Evolutionary conservation across 345 rosid genomes (phyloP), one percentile per base, ranked within the genome.

Genomic region (Angophora floribunda): DNA sequence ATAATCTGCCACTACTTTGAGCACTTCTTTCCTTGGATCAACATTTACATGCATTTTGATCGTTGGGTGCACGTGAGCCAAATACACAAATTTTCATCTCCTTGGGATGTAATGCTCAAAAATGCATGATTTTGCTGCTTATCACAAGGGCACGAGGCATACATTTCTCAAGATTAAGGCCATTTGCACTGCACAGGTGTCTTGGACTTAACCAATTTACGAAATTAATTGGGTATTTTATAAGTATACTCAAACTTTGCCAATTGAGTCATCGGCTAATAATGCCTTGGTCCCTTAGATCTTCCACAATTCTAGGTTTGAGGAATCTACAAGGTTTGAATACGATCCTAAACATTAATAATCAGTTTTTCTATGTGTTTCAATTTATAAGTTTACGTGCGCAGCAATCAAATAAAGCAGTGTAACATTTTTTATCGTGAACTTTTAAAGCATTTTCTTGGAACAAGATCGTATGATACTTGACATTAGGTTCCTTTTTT

Each of bases 11-110:
- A 59, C 65, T 59, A 59, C 26, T 59, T 10, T 26, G 14, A 59
- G 24, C 30, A 59, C 0, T 0, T 7, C 3, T 28, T 12, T 26
- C 32, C 32, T 59, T 15, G 6, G 12, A 59, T 59, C 0, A 26
- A 12, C 15, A 30, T 26, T 59, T 59, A 0, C 67, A 26, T 59
- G 67, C 30, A 59, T 59, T 59, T 59, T 59, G 15, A 26, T 26
- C 15, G 7, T 13, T 6, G 32, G 28, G 30, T 26, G 67, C 11
- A 59, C 32, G 13, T 13, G 13, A 26, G 30, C 28, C 14, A 59
- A 0, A 26, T 28, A 26, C 67, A 28, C 30, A 59, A 59, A 11
- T 12, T 26, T 59, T 59, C 14, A 3, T 59, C 16, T 30, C 1
- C 4, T 26, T 26, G 67, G 30, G 67, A 26, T 59, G 11, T 26